These are phyloP conservation scores for Westerdykella aurantiaca DNA, from an alignment of 2,329 filamentous ascomycete genomes.

Conservation along the genomic window DNA sequence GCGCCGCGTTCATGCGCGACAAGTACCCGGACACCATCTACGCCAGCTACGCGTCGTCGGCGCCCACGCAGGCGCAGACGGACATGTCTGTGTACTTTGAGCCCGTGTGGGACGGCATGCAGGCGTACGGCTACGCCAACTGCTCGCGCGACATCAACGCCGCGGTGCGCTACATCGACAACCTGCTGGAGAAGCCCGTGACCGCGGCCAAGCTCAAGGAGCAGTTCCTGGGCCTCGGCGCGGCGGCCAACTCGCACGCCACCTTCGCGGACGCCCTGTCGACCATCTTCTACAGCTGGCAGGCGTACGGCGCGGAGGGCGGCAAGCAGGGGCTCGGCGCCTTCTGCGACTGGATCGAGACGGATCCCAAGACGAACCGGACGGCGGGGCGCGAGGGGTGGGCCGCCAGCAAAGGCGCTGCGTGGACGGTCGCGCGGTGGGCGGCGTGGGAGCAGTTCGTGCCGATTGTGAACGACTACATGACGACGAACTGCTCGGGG, in stretches of 20 bases:
- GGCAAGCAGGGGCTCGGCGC: conserved; percentile 27
- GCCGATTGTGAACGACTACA: conserved; percentile 35
- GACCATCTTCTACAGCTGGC: conserved; percentile 41
- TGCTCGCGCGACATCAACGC: conserved; percentile 48
- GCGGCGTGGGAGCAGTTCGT: conserved; percentile 38
- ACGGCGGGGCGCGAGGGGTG: conserved; percentile 39
- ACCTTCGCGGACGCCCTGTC: conserved; percentile 44
- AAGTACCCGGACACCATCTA: conserved; percentile 37
- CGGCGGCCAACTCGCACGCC: conserved; percentile 42
- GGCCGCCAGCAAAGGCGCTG: conserved; percentile 37
- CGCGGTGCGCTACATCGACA: conserved; percentile 47
- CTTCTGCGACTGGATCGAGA: conserved; percentile 46
- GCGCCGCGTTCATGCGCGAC: conserved; percentile 36
- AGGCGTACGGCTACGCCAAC: conserved; percentile 39
- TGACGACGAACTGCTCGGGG: conserved; percentile 39
- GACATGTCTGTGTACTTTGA: conserved; percentile 50
- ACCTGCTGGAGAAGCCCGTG: conserved; percentile 34
- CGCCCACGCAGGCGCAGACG: conserved; percentile 42
- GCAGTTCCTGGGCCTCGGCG: conserved; percentile 45
- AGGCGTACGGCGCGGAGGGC: conserved; percentile 41
- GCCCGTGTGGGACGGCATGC: conserved; percentile 45
- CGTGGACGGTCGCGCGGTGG: conserved; percentile 40
- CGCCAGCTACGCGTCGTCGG: conserved; percentile 34
- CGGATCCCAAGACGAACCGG: conserved; percentile 34
- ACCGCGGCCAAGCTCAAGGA: conserved; percentile 42